These are phyloP conservation scores for Boletus tylopilopsis DNA, from an alignment of 768 basidiomycete species.

Conservation along the genomic window DNA sequence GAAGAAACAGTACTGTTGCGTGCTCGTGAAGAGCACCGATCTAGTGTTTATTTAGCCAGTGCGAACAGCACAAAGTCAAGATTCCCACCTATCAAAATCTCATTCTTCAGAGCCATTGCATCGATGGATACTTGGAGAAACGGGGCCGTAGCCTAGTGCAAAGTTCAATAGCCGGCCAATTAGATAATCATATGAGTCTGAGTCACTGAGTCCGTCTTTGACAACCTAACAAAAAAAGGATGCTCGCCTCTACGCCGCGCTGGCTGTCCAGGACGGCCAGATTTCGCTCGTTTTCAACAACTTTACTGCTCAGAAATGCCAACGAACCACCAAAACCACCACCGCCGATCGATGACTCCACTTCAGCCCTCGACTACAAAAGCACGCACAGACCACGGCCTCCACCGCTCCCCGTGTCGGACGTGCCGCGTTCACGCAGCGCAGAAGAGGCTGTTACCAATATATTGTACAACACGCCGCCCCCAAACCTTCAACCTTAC, in stretches of 20 bases:
- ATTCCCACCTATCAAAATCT: no score
- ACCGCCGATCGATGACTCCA: conserved; percentile 84
- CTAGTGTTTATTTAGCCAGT: no score
- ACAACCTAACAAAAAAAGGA: neutral
- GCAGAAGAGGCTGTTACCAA: conserved; percentile 98
- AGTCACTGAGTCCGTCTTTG: neutral
- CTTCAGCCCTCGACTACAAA: conserved; percentile 94
- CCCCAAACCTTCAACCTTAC: conserved; percentile 86
- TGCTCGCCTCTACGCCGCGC: conserved; percentile 18
- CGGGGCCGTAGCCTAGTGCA: no score
- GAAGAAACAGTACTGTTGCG: no score
- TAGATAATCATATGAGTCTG: conserved; percentile 11
- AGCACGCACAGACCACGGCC: conserved; percentile 63
- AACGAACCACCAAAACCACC: conserved; percentile 63
- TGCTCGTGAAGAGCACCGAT: no score
- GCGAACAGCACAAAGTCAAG: no score
- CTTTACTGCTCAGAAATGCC: conserved; percentile 13
- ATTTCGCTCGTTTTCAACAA: conserved; percentile 23
- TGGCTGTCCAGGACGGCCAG: conserved; percentile 12
- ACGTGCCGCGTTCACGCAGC: conserved; percentile 75
- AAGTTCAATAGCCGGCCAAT: no score
- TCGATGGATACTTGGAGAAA: no score
- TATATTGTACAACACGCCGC: conserved; percentile 94
- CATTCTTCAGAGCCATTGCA: no score
- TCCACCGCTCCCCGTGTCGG: conserved; percentile 81